These are phyloP conservation scores for Tritrichomonas musculus DNA, from an alignment of 208 protist species.

Conservation along the genomic window DNA sequence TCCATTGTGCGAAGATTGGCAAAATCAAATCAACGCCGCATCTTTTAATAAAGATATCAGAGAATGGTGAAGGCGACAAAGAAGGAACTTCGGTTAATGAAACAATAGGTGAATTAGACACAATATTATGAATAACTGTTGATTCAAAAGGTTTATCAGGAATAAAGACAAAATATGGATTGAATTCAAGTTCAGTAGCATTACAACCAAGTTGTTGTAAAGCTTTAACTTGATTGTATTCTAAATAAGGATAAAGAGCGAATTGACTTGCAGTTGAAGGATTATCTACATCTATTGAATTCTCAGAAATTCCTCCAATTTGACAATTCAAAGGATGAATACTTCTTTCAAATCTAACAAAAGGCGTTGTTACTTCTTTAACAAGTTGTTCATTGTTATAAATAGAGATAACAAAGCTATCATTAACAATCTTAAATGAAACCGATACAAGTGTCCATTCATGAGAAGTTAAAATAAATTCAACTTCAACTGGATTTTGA, in stretches of 20 bases:
- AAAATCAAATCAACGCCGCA: background rate
- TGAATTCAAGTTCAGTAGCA: background rate
- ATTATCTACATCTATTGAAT: background rate
- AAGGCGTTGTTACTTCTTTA: too few relatives aligned
- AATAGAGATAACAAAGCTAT: too few relatives aligned
- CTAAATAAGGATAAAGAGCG: background rate
- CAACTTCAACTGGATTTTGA: background rate
- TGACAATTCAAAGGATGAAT: background rate
- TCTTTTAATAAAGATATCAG: background rate
- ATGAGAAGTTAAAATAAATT: background rate
- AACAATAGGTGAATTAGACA: background rate
- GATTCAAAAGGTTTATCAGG: background rate
- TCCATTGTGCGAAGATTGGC: conserved; percentile 18
- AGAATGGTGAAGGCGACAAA: background rate
- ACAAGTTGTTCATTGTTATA: too few relatives aligned
- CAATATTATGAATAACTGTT: background rate
- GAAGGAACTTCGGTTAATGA: background rate
- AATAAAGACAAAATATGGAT: background rate
- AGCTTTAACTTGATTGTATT: background rate
- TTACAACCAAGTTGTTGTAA: background rate
- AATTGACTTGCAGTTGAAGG: background rate
- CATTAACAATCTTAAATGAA: background rate
- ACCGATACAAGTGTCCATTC: background rate
- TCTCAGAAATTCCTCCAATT: background rate
- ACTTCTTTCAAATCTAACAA: background rate